These are phyloP conservation scores for Aspergillus neoniger DNA, from an alignment of 2,329 filamentous ascomycete species.

Conservation along the genomic window DNA sequence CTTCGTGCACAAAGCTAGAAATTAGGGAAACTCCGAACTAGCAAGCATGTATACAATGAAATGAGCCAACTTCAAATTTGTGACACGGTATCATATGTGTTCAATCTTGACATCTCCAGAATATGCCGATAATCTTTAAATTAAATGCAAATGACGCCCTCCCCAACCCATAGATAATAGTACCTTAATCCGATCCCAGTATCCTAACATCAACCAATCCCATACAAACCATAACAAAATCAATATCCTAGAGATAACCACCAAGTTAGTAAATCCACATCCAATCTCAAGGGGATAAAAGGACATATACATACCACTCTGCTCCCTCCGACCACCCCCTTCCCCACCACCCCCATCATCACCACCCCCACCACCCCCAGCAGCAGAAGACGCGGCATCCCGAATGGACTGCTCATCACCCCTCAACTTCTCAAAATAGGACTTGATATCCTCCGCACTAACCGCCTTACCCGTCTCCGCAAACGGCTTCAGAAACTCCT, in stretches of 20 bases:
- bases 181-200: background rate
- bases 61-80: background rate
- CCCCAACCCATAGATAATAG: background rate
- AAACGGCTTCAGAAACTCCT: conserved; percentile 89
- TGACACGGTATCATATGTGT: background rate
- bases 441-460: conserved; percentile 92
- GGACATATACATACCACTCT: conserved; percentile 44
- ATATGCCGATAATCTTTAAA: background rate
- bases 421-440: conserved; percentile 89
- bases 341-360: conserved; percentile 26
- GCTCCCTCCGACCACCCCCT: conserved; percentile 44
- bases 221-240: background rate
- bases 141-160: background rate
- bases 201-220: no score
- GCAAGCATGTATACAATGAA: background rate
- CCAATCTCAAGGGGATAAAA: background rate
- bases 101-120: background rate
- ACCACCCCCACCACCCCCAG: conserved; percentile 31
- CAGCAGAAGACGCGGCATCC: conserved; percentile 60
- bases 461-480: conserved; percentile 87
- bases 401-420: conserved; percentile 78
- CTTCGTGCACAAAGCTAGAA: background rate
- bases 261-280: background rate
- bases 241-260: background rate
- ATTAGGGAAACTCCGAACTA: background rate